Evolutionary conservation across 202 grass and related monocot genomes (phyloP), one percentile per base, ranked within the genome.

Genomic region (Panicum hallii): DNA sequence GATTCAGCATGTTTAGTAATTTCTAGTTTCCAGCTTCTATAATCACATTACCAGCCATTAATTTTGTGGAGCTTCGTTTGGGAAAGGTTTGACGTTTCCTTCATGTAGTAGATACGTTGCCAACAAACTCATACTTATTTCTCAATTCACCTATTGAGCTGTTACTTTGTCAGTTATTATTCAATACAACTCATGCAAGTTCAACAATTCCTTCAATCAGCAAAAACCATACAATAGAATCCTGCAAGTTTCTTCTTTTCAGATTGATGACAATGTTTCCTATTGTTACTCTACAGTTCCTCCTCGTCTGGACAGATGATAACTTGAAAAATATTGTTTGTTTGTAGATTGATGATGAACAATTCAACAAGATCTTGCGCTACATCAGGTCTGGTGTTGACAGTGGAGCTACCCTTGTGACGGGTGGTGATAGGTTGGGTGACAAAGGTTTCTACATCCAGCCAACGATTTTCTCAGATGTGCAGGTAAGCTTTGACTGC

Each of bases 391-490:
- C 9, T 26, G 97, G 97, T 45, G 66, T 96, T 8, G 90, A 94
- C n/a, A 81, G 73, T 63, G 91, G 91, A 16, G 97, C 97, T 22
- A 99, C 23, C 53, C 97, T 99, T 10, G 72, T 86, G 60, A 54
- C 90, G 0, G 97, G 97, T 88, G 97, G 97, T 34, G 93, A 89
- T 12, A 95, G 74, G 80, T 68, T 90, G 6, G 97, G 93, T 17
- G 88, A 72, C 82, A 99, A 91, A 84, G 97, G 97, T 63, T 99
- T 83, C 79, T 99, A 96, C 84, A 90, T 99, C 85, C 87, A 95
- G 79, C 97, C 97, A n/a, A 99, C 97, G 38, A 50, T 99, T 69
- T 99, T 99, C 73, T 86, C 91, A 23, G 93, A 99, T 88, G 97
- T 99, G 10, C 69, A 94, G 93, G 97, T 99, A 81, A 90, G 65